A percentile compares a stretch with the other conserved stretches of the same genome.
Evolutionary conservation across 2,329 filamentous ascomycete genomes (phyloP).

Genomic region (Aspergillus unguis): DNA sequence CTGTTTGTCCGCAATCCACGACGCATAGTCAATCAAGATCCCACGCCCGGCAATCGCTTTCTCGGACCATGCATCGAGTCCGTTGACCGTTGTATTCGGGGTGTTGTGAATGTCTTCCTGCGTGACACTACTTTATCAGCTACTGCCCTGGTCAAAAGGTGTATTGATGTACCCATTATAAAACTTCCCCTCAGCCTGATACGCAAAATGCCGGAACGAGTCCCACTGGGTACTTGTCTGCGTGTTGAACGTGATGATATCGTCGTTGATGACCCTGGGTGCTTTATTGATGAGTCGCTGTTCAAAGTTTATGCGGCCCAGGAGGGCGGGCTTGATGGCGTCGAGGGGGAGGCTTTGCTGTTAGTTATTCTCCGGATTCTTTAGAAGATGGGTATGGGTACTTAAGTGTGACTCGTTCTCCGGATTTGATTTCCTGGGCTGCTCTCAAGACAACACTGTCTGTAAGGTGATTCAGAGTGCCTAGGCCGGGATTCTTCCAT

Average conservation of each 20-base stretch:
- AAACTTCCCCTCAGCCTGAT: not conserved
- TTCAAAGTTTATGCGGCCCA: not conserved
- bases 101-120: not conserved
- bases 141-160: not conserved
- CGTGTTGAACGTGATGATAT: constrained; percentile 8
- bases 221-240: constrained; percentile 8
- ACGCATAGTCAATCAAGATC: not conserved
- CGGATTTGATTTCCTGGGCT: not conserved
- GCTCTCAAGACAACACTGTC: not conserved
- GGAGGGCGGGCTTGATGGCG: not conserved
- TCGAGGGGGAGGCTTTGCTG: not conserved
- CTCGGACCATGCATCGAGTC: not conserved
- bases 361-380: not conserved
- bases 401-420: not conserved
- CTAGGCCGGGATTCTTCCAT: not conserved
- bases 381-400: not conserved
- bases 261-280: constrained; percentile 4
- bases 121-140: not conserved
- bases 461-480: not conserved
- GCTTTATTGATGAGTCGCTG: constrained; percentile 1
- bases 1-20: not conserved
- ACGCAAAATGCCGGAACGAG: constrained; percentile 4
- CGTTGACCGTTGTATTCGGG: not conserved
- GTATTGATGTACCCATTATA: not conserved
- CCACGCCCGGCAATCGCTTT: not conserved